These are phyloP conservation scores for Drechslerella dactyloides DNA, from an alignment of 2,329 filamentous ascomycete genomes.

Conservation along the genomic window DNA sequence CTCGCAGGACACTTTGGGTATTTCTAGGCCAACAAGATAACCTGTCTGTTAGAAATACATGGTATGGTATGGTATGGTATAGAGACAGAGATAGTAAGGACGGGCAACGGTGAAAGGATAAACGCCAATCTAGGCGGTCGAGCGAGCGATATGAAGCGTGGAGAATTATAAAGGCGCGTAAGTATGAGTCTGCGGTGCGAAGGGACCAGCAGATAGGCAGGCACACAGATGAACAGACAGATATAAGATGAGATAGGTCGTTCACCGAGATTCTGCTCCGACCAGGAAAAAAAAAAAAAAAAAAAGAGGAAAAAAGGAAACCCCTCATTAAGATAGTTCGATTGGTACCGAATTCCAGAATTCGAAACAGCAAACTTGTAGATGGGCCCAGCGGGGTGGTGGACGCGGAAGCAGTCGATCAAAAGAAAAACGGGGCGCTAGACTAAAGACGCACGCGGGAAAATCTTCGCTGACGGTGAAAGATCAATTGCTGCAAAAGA, in stretches of 20 bases:
- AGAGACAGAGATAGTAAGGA: slow-evolving; percentile 8
- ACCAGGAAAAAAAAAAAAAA: too few species aligned
- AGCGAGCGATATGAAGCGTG: neutral
- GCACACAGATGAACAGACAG: too few species aligned
- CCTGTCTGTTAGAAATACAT: slow-evolving; percentile 14
- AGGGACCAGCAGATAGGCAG: neutral
- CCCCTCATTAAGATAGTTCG: neutral
- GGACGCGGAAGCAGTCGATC: neutral
- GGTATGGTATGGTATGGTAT: neutral
- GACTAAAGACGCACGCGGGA: neutral
- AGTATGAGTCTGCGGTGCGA: neutral
- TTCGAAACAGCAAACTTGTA: slow-evolving; percentile 13
- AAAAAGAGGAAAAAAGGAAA: slow-evolving; percentile 5
- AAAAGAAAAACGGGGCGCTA: neutral
- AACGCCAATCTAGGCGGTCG: too few species aligned
- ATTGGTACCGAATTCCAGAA: slow-evolving; percentile 42
- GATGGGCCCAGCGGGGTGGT: neutral
- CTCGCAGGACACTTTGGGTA: slow-evolving; percentile 34
- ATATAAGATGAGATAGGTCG: too few species aligned
- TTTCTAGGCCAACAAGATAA: slow-evolving; percentile 31
- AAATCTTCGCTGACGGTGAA: too few species aligned
- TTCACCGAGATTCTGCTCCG: neutral
- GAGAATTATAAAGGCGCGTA: neutral
- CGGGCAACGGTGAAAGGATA: neutral
- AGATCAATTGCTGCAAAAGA: too few species aligned